Conservation (phyloP, 108 stramenopile genomes). For the Fistulifera pelliculosa region DNA sequence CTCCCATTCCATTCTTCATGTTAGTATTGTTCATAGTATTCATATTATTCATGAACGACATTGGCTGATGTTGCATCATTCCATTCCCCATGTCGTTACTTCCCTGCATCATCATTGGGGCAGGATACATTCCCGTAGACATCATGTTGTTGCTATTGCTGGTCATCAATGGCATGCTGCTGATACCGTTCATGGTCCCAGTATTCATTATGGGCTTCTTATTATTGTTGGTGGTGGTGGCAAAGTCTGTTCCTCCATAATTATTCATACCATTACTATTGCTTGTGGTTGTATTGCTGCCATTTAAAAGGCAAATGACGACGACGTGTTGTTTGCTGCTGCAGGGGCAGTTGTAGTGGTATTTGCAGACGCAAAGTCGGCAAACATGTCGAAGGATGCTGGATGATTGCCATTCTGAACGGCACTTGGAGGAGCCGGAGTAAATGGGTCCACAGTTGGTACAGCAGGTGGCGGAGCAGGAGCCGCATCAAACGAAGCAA, state of each 20-base stretch:
- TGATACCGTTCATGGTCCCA: slow-evolving; percentile 5
- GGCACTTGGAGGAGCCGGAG: background rate
- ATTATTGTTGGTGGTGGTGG: background rate
- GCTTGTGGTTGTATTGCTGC: slow-evolving; percentile 10
- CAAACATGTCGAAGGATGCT: background rate
- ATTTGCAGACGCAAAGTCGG: slow-evolving; percentile 4
- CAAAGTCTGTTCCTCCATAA: background rate
- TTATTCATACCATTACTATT: too few relatives aligned
- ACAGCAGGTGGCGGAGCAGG: slow-evolving; percentile 3
- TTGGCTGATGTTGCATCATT: slow-evolving; percentile 4
- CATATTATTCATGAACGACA: too few relatives aligned
- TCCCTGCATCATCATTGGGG: slow-evolving; percentile 7
- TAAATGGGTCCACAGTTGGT: background rate
- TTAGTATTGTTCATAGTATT: slow-evolving; percentile 1
- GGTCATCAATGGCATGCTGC: slow-evolving; percentile 14
- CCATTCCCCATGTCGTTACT: slow-evolving; percentile 16
- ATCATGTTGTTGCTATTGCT: slow-evolving; percentile 12
- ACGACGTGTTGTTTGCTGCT: slow-evolving; percentile 9
- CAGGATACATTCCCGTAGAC: background rate
- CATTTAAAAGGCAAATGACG: slow-evolving; percentile 9
- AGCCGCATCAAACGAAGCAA: slow-evolving; percentile 15
- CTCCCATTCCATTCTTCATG: background rate
- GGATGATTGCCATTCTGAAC: background rate
- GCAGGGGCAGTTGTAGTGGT: slow-evolving; percentile 16
- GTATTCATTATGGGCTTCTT: slow-evolving; percentile 34